Evolutionary conservation across 176 grass and related monocot genomes (phyloP), one percentile per base, ranked within the genome.

Genomic region (Poa pratensis): DNA sequence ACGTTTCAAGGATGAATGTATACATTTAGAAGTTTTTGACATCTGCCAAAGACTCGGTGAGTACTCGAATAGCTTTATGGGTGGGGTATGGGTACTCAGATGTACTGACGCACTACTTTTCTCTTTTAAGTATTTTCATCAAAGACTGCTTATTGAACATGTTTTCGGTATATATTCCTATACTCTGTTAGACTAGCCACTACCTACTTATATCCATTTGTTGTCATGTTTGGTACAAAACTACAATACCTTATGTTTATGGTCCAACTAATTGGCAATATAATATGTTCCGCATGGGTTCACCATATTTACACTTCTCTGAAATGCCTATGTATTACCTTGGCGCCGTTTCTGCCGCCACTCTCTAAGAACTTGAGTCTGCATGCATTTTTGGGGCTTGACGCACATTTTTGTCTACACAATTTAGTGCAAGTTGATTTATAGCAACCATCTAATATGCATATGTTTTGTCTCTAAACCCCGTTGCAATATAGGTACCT

Each of bases 401-500:
- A 42, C 39, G 7, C 39, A 42, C 39, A 8, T 73, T 18, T 43
- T 75, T 37, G 18, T 43, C 18, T 51, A 50, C 13, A 48, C 22
- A 64, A 26, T 59, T 71, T 28, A 28, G 26, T 77, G 12, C 9
- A 60, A 79, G 30, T 5, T 5, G 5, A 60, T 40, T 23, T 9
- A n/a, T 39, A 9, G 14, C 9, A 30, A 27, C 53, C 5, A 73
- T 49, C 23, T 58, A 58, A 17, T 88, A 42, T 80, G 42, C 54
- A 45, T 7, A 60, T 66, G 20, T 63, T 46, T 55, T 82, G 9
- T 78, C 20, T 80, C 52, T 70, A 45, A 81, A 79, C 77, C 37
- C 3, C 8, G 37, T 30, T 63, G 45, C 39, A 19, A 82, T 85
- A 75, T 62, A 97, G 96, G 84, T 99, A 94, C 84, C 88, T 97